Evolutionary conservation across 192 early-diverging fungal genomes (phyloP).

Genomic region (Coemansia sp.): DNA sequence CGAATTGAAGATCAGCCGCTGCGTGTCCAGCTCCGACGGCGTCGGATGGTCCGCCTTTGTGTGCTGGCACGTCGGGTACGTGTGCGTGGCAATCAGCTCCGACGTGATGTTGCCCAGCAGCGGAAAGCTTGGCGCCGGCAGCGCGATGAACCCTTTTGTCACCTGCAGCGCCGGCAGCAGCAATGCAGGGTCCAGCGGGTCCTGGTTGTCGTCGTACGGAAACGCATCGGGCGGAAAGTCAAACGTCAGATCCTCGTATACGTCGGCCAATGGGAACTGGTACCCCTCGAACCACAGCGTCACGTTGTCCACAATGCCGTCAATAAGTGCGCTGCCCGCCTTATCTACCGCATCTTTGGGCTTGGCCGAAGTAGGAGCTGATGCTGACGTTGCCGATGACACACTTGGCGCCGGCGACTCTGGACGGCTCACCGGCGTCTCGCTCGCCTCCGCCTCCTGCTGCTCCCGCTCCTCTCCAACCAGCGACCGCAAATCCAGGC

Average conservation of each 20-base stretch:
- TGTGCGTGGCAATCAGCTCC: slow-evolving; percentile 68
- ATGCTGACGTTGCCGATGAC: slow-evolving; percentile 21
- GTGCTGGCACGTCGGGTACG: slow-evolving; percentile 71
- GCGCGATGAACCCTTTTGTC: slow-evolving; percentile 62
- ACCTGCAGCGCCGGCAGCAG: slow-evolving; percentile 68
- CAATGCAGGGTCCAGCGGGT: slow-evolving; percentile 63
- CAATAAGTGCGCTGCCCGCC: slow-evolving; percentile 23
- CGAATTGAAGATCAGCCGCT: slow-evolving; percentile 68
- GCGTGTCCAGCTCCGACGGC: slow-evolving; percentile 70
- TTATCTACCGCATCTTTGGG: not conserved
- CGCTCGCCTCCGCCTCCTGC: slow-evolving; percentile 12
- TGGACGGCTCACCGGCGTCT: slow-evolving; percentile 20
- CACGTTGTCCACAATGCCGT: slow-evolving; percentile 42
- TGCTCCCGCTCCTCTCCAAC: slow-evolving; percentile 29
- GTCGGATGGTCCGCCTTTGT: slow-evolving; percentile 62
- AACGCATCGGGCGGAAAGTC: slow-evolving; percentile 52
- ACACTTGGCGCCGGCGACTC: slow-evolving; percentile 32
- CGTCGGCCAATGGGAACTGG: slow-evolving; percentile 54
- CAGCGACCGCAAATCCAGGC: slow-evolving; percentile 37
- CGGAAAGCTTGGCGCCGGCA: slow-evolving; percentile 64
- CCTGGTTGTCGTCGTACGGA: slow-evolving; percentile 57
- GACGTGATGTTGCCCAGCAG: slow-evolving; percentile 67
- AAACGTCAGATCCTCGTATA: slow-evolving; percentile 56
- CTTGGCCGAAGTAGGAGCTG: slow-evolving; percentile 4
- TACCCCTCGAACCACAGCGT: slow-evolving; percentile 53